Evolutionary conservation across 1,284 basidiomycete species (phyloP).

Genomic region (Tetrapyrgos nigripes): DNA sequence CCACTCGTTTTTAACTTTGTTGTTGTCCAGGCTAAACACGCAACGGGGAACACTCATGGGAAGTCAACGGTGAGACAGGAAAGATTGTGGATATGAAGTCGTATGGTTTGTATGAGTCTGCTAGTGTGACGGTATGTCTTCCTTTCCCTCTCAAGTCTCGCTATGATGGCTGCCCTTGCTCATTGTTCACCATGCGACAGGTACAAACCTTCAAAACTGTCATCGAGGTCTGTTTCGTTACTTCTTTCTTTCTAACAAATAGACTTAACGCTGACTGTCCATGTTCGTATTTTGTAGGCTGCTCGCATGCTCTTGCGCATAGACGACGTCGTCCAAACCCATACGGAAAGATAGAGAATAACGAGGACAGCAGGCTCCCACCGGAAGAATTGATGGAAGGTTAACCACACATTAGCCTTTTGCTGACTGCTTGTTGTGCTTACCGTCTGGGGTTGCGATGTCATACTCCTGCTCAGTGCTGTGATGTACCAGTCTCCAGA

Average conservation of each 20-base stretch:
- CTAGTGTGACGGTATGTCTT: slow-evolving; percentile 84
- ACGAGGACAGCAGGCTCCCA: slow-evolving; percentile 49
- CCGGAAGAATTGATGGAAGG: slow-evolving; percentile 61
- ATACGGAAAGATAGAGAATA: slow-evolving; percentile 72
- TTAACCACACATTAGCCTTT: neutral
- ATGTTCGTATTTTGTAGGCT: slow-evolving; percentile 51
- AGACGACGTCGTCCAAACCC: slow-evolving; percentile 93
- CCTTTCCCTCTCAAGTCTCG: neutral
- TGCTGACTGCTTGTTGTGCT: too few species aligned
- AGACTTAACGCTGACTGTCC: too few species aligned
- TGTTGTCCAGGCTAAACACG: slow-evolving; percentile 86
- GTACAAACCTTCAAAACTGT: slow-evolving; percentile 98
- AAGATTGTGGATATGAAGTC: slow-evolving; percentile 96
- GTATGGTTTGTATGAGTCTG: slow-evolving; percentile 94
- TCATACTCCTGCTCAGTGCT: too few species aligned
- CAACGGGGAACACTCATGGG: slow-evolving; percentile 92
- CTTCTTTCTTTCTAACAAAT: neutral
- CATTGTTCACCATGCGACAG: slow-evolving; percentile 37
- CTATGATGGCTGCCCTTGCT: neutral
- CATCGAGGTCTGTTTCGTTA: slow-evolving; percentile 69
- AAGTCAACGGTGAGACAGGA: slow-evolving; percentile 94
- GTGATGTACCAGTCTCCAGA: too few species aligned
- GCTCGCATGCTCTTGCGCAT: slow-evolving; percentile 93
- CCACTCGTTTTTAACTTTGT: neutral
- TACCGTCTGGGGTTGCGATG: too few species aligned